phyloP scores from a whole-genome alignment of 495 filamentous ascomycete genomes.

The Aspergillus campestris region DNA sequence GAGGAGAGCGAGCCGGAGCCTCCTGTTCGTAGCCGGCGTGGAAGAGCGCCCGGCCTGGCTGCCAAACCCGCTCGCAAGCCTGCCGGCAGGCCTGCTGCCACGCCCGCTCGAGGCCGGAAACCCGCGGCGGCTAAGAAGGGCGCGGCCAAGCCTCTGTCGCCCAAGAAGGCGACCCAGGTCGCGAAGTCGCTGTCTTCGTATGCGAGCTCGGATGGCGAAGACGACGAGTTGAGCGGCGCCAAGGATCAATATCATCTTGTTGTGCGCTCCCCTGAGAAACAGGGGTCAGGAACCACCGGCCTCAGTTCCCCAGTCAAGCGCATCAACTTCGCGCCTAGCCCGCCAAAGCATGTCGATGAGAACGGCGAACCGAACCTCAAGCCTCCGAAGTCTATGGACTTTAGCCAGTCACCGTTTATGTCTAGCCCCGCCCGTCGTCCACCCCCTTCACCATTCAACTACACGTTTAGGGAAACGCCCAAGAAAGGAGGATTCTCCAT shows the following conservation, averaged over 20 bases:
- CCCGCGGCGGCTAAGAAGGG: constrained; percentile 26
- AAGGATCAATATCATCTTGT: constrained; percentile 32
- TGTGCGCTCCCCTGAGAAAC: constrained; percentile 35
- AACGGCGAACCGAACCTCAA: constrained; percentile 28
- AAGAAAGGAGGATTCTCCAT: constrained; percentile 19
- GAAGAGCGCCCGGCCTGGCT: constrained; percentile 25
- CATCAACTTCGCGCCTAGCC: constrained; percentile 31
- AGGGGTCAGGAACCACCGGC: constrained; percentile 14
- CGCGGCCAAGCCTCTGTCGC: constrained; percentile 38
- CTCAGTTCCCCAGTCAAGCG: constrained; percentile 35
- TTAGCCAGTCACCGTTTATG: constrained; percentile 32
- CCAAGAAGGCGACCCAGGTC: constrained; percentile 48
- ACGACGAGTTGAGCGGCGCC: constrained; percentile 40
- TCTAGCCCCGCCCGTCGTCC: constrained; percentile 44
- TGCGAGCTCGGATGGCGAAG: constrained; percentile 37
- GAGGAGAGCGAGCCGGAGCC: constrained; percentile 17
- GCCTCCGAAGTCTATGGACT: constrained; percentile 24
- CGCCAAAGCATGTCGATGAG: constrained; percentile 25
- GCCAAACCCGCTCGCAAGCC: constrained; percentile 44
- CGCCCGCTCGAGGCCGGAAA: constrained; percentile 29
- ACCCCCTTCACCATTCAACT: constrained; percentile 43
- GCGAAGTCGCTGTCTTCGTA: constrained; percentile 37
- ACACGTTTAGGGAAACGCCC: constrained; percentile 29
- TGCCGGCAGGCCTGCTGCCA: constrained; percentile 27
- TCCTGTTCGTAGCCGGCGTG: constrained; percentile 18